phyloP scores from a whole-genome alignment of 352 stramenopile genomes.

The Poterioochromonas sp. region DNA sequence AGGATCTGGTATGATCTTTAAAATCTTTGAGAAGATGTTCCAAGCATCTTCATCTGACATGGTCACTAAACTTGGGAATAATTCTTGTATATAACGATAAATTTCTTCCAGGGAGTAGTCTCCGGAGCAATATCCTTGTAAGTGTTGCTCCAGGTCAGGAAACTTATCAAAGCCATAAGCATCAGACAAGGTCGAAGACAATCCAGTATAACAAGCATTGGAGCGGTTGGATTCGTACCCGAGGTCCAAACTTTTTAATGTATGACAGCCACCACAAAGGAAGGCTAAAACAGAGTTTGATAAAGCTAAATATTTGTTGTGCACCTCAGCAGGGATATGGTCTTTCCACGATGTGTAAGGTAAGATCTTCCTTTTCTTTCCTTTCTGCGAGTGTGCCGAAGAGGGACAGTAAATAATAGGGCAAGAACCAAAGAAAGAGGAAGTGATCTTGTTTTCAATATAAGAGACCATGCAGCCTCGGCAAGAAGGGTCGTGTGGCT shows the following conservation, averaged over 20 bases:
- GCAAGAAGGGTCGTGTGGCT: background rate
- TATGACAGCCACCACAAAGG: conserved; percentile 15
- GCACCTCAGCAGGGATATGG: background rate
- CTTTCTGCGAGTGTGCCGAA: background rate
- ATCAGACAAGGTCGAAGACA: background rate
- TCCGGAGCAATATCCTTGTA: background rate
- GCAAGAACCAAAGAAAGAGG: background rate
- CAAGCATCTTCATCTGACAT: background rate
- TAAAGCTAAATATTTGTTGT: background rate
- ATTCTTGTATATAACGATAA: background rate
- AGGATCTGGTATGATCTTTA: background rate
- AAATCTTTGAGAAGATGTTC: background rate
- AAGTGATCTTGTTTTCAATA: background rate
- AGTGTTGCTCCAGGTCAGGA: background rate
- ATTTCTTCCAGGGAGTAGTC: background rate
- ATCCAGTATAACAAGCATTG: background rate
- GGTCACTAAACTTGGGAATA: background rate
- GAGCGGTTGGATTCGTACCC: background rate
- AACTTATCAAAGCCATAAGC: background rate
- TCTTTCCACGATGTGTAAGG: background rate
- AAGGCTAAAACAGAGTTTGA: background rate
- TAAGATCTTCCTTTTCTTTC: conserved; percentile 6
- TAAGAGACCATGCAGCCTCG: background rate
- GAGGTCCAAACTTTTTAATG: background rate
- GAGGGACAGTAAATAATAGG: background rate